Evolutionary conservation across 1,284 basidiomycete genomes (phyloP), one percentile per base, ranked within the genome.

Genomic region (Ceratobasidium sp.): DNA sequence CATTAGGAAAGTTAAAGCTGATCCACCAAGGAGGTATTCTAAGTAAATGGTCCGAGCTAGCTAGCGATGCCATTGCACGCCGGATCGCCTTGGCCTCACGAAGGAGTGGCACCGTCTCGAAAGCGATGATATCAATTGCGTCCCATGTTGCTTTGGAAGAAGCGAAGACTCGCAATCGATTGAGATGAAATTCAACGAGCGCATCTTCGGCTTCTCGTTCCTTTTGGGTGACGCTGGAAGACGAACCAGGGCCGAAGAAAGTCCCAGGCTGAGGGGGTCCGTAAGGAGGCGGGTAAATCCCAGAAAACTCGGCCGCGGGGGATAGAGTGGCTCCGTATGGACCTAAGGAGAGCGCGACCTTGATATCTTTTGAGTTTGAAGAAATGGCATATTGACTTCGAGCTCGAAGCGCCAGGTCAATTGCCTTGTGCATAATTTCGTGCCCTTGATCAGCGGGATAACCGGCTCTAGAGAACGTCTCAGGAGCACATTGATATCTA

Each of bases 71-170:
- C 64, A 94, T 86, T 0, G 92, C 91, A 16, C 81, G 80, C 54
- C 91, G 82, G 72, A 95, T 89, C 1, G 89, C 91, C 11, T 78
- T 80, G 4, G 91, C 83, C 80, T 95, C 93, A 28, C 88, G 81
- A 14, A 87, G 78, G 0, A 93, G 82, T 0, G 93, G 92, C 2
- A 94, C 82, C 0, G 92, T 95, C 83, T 95, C 93, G 79, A 95
- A 94, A 8, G 91, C 91, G 59, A 95, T 78, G 74, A 85, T 85
- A 71, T 90, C 87, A 67, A 95, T 81, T 9, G 78, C 78, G 30
- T 79, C 76, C 92, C 92, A 95, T 0, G 82, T 82, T 23, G 82
- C 80, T 11, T 88, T 82, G 41, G 81, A 76, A 4, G 79, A 77
- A 0, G 87, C 83, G 77, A 89, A 91, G 0, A 87, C 81, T 41